A percentile compares a stretch with the other conserved stretches of the same genome.
phyloP scores from a whole-genome alignment of 345 rosid genomes.

The Populus alba region DNA sequence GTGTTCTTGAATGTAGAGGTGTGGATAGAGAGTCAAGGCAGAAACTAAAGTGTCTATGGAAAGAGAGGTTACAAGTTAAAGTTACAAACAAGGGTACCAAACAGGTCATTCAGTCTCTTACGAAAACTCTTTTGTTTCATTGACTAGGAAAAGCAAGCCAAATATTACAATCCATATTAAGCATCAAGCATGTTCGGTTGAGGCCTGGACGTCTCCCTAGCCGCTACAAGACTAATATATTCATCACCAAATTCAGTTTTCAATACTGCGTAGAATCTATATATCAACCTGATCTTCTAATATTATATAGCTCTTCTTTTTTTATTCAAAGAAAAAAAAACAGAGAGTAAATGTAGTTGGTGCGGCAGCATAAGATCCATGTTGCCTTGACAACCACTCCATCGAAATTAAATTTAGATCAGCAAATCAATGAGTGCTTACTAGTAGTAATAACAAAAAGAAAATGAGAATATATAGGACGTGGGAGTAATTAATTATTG shows the following conservation, averaged over 20 bases:
- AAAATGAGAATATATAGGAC: not conserved
- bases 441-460: not conserved
- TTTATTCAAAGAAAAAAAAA: not conserved
- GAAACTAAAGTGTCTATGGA: not conserved
- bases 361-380: not conserved
- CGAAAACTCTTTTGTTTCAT: not conserved
- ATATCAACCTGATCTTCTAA: not conserved
- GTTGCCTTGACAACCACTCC: not conserved
- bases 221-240: not conserved
- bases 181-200: not conserved
- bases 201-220: not conserved
- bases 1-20: not conserved
- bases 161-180: not conserved
- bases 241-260: not conserved
- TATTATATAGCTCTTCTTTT: not conserved
- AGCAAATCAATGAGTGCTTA: conserved; percentile 34
- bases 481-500: not conserved
- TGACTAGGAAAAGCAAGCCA: not conserved
- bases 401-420: not conserved
- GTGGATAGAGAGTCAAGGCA: not conserved
- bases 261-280: not conserved
- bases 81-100: not conserved
- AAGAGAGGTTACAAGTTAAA: not conserved
- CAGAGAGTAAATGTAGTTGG: not conserved
- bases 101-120: not conserved